phyloP scores from a whole-genome alignment of 352 stramenopile genomes.

The Globisporangium okanoganense region DNA sequence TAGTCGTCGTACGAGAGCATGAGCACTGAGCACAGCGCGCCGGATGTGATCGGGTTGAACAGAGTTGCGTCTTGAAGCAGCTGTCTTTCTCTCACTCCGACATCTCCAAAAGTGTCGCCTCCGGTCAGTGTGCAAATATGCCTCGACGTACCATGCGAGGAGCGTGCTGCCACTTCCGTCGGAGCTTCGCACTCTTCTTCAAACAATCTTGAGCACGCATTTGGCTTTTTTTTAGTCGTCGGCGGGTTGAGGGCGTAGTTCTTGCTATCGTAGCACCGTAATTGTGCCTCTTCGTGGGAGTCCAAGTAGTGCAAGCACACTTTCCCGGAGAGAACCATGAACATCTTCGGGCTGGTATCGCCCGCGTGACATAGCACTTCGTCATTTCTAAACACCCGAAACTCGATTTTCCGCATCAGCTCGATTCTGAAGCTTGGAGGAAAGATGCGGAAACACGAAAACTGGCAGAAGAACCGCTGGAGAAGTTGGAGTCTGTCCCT shows the following conservation, averaged over 20 bases:
- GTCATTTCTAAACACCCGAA: conserved; percentile 21
- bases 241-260: conserved; percentile 8
- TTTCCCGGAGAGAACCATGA: conserved; percentile 38
- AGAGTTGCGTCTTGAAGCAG: conserved; percentile 25
- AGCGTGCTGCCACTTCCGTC: not conserved
- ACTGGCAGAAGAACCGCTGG: conserved; percentile 33
- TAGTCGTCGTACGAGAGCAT: conserved; percentile 30
- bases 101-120: conserved; percentile 38
- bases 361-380: conserved; percentile 23
- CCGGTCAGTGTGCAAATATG: conserved; percentile 35
- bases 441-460: conserved; percentile 35
- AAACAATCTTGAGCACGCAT: not conserved
- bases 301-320: conserved; percentile 27
- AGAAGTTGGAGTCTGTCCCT: not conserved
- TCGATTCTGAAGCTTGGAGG: conserved; percentile 24
- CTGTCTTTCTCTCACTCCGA: conserved; percentile 8
- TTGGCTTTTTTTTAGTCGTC: not conserved
- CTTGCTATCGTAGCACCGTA: conserved; percentile 7
- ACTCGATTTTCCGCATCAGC: conserved; percentile 29
- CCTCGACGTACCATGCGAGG: conserved; percentile 1
- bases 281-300: conserved; percentile 16
- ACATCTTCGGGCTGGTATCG: conserved; percentile 19
- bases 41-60: conserved; percentile 22
- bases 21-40: conserved; percentile 17
- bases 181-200: conserved; percentile 3